Evolutionary conservation across 2,329 filamentous ascomycete genomes (phyloP).

Genomic region (Aureobasidium uvarum): DNA sequence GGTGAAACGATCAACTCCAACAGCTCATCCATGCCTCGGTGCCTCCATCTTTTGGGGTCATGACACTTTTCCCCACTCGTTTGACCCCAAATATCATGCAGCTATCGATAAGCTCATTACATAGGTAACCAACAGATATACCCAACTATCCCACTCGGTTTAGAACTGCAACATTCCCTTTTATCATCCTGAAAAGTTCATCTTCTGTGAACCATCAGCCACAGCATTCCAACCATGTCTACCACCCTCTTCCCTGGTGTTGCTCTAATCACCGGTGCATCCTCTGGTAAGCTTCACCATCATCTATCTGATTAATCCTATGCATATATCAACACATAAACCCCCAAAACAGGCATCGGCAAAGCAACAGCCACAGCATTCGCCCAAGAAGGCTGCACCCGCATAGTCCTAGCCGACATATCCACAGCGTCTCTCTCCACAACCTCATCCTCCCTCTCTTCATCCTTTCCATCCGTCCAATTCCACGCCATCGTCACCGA

Average conservation of each 20-base stretch:
- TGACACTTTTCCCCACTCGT: not conserved
- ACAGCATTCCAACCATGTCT: not conserved
- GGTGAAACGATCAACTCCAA: not conserved
- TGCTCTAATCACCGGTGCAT: slow-evolving; percentile 39
- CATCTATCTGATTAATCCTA: slow-evolving; percentile 15
- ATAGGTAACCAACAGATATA: not conserved
- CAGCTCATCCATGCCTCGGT: not conserved
- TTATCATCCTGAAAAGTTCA: not conserved
- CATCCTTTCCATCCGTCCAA: slow-evolving; percentile 32
- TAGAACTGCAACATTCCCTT: too few relatives aligned
- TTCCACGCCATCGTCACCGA: slow-evolving; percentile 39
- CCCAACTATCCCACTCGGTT: not conserved
- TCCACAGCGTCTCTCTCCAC: slow-evolving; percentile 38
- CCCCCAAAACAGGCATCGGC: slow-evolving; percentile 42
- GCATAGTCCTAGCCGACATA: slow-evolving; percentile 46
- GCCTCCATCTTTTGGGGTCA: not conserved
- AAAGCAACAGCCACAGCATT: slow-evolving; percentile 47
- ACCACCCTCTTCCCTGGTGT: slow-evolving; percentile 36
- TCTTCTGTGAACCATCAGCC: not conserved
- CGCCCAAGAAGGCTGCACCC: slow-evolving; percentile 46
- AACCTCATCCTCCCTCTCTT: slow-evolving; percentile 38
- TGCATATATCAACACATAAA: not conserved
- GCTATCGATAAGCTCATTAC: slow-evolving; percentile 7
- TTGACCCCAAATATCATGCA: not conserved
- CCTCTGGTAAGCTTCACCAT: slow-evolving; percentile 33